phyloP scores from a whole-genome alignment of 768 basidiomycete species.

The Trametes sanguinea region DNA sequence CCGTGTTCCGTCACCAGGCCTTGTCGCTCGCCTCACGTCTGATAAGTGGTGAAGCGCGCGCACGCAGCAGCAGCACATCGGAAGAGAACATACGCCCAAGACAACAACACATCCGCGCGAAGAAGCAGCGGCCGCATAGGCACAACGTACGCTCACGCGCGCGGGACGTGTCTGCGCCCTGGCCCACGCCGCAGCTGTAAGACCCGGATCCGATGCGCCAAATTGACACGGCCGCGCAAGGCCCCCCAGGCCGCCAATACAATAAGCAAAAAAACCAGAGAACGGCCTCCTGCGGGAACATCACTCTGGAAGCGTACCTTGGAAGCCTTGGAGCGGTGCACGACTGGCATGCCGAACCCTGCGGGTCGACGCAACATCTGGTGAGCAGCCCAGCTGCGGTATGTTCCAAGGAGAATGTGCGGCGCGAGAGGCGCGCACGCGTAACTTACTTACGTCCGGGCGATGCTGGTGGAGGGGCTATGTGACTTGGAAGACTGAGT shows the following conservation, averaged over 20 bases:
- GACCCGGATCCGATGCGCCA: constrained; percentile 5
- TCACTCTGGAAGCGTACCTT: constrained; percentile 1
- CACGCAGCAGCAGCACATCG: no score
- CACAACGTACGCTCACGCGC: no score
- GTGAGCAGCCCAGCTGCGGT: not conserved
- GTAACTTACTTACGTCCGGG: not conserved
- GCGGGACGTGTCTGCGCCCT: no score
- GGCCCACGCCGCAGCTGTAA: not conserved
- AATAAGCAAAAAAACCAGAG: not conserved
- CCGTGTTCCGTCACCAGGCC: no score
- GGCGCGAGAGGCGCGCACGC: not conserved
- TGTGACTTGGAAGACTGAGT: no score
- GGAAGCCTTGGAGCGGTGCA: not conserved
- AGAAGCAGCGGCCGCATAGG: no score
- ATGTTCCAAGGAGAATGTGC: not conserved
- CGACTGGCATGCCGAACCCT: not conserved
- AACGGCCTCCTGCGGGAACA: not conserved
- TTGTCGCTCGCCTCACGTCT: no score
- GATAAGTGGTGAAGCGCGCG: no score
- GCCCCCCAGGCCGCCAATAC: not conserved
- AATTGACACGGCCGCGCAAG: constrained; percentile 7
- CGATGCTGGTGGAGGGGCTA: not conserved
- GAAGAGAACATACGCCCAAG: no score
- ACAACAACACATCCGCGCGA: no score
- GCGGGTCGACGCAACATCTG: not conserved